A percentile compares a stretch with the other conserved stretches of the same genome.
phyloP scores from a whole-genome alignment of 2,329 filamentous ascomycete species.

The Phyllosticta citriasiana region DNA sequence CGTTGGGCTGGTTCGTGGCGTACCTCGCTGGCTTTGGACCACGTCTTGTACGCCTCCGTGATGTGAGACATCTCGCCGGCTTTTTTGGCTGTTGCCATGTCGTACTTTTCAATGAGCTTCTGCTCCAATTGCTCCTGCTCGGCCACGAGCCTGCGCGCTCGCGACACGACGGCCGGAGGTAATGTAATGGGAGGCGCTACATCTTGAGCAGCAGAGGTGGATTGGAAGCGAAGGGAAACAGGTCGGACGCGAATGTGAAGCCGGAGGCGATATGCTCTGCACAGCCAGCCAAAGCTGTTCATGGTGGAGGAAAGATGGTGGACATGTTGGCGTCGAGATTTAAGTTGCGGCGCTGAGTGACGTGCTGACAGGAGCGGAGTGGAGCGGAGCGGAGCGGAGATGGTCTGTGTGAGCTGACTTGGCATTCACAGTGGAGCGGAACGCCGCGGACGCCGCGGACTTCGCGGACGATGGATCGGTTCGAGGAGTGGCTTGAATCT shows the following conservation, averaged over 20 bases:
- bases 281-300: constrained; percentile 7
- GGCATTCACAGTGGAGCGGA: not conserved
- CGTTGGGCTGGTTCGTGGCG: not conserved
- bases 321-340: not conserved
- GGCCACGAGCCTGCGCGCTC: constrained; percentile 44
- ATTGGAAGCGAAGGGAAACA: not conserved
- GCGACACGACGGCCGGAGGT: constrained; percentile 44
- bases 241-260: not conserved
- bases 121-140: constrained; percentile 47
- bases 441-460: too few relatives aligned
- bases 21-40: constrained; percentile 50
- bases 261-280: constrained; percentile 3
- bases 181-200: constrained; percentile 23
- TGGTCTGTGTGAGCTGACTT: not conserved
- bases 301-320: not conserved
- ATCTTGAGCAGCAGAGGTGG: not conserved
- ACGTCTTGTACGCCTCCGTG: constrained; percentile 43
- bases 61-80: constrained; percentile 46
- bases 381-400: not conserved
- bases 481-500: not conserved
- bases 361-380: not conserved
- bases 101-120: constrained; percentile 45
- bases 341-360: not conserved
- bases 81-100: constrained; percentile 46
- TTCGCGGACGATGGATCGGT: too few relatives aligned